phyloP scores from a whole-genome alignment of 306 rosid species.

The Sicyos baderoa region DNA sequence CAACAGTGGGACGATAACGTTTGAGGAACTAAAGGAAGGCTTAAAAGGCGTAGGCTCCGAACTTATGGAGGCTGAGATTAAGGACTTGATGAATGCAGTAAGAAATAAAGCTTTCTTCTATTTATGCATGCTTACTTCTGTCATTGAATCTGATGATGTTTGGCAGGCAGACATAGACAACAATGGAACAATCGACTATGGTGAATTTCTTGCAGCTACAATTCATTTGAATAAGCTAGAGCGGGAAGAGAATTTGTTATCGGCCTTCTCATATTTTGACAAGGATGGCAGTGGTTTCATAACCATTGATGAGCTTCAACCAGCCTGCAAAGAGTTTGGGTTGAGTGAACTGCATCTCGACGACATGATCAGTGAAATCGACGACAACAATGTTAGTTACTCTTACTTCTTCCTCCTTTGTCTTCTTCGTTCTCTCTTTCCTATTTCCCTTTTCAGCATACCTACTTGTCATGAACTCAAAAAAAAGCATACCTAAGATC shows the following conservation, averaged over 20 bases:
- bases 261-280: slow-evolving; percentile 42
- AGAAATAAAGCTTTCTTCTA: not conserved
- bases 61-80: slow-evolving; percentile 44
- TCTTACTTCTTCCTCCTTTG: not conserved
- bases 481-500: not conserved
- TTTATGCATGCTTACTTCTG: not conserved
- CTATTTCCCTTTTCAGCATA: not conserved
- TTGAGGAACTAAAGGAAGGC: slow-evolving; percentile 41
- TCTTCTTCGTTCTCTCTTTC: not conserved
- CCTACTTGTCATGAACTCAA: not conserved
- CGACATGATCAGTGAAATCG: slow-evolving; percentile 43
- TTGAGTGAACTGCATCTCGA: slow-evolving; percentile 39
- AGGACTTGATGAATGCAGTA: slow-evolving; percentile 42
- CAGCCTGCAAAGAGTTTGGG: slow-evolving; percentile 41
- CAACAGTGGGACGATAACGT: slow-evolving; percentile 40
- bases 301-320: slow-evolving; percentile 41
- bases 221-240: slow-evolving; percentile 45
- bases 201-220: slow-evolving; percentile 47
- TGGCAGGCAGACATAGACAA: slow-evolving; percentile 43
- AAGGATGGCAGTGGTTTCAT: slow-evolving; percentile 46
- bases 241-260: slow-evolving; percentile 38
- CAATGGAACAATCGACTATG: slow-evolving; percentile 40
- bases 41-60: slow-evolving; percentile 38
- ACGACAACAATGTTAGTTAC: slow-evolving; percentile 35
- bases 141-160: not conserved